These are phyloP conservation scores for Globisporangium sylvaticum DNA, from an alignment of 352 stramenopile species.

Conservation along the genomic window DNA sequence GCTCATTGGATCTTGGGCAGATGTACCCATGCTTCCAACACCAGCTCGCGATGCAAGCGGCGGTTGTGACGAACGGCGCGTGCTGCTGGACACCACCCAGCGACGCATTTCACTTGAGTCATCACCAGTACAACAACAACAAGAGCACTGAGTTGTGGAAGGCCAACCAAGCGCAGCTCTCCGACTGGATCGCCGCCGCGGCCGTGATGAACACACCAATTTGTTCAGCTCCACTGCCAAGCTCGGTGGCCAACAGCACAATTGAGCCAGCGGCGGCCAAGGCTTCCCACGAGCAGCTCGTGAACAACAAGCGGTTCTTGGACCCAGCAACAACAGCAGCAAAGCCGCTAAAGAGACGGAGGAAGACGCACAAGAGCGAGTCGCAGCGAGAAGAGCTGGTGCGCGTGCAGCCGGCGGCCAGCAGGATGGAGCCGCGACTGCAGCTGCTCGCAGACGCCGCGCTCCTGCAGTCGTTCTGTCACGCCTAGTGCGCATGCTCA, in stretches of 20 bases:
- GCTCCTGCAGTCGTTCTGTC: slow-evolving; percentile 62
- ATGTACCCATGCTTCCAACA: slow-evolving; percentile 24
- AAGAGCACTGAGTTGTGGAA: neutral
- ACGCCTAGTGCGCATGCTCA: slow-evolving; percentile 16
- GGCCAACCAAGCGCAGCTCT: neutral
- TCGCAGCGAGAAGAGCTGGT: slow-evolving; percentile 12
- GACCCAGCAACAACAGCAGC: slow-evolving; percentile 10
- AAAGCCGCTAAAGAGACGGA: slow-evolving; percentile 12
- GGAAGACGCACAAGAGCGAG: slow-evolving; percentile 3
- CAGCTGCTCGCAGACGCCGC: slow-evolving; percentile 73
- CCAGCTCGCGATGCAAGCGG: slow-evolving; percentile 26
- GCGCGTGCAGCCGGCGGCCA: slow-evolving; percentile 9
- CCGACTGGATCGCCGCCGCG: neutral
- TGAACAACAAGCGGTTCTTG: slow-evolving; percentile 36
- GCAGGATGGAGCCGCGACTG: slow-evolving; percentile 34
- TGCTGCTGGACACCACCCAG: slow-evolving; percentile 13
- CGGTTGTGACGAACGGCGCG: slow-evolving; percentile 1
- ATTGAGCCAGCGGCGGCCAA: slow-evolving; percentile 57
- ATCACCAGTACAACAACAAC: neutral
- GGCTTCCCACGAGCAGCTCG: slow-evolving; percentile 25
- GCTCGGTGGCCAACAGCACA: slow-evolving; percentile 17
- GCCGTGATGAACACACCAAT: neutral
- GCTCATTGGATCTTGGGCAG: slow-evolving; percentile 21
- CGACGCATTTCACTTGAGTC: slow-evolving; percentile 3
- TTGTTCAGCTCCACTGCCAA: neutral